phyloP scores from a whole-genome alignment of 2,329 filamentous ascomycete species.

The Tympanopsis confertula region DNA sequence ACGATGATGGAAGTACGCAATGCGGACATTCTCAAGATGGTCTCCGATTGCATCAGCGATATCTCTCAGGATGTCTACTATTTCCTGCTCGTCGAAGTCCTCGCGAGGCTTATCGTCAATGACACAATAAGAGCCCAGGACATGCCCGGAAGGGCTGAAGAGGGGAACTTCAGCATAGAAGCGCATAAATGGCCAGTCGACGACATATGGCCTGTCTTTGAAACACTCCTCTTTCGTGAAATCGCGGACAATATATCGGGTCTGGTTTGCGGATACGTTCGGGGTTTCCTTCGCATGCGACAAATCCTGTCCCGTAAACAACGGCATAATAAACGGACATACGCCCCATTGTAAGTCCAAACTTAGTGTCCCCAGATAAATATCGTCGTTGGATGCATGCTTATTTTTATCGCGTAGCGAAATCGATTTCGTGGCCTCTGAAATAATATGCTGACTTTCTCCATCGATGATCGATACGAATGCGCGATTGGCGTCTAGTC shows the following conservation, averaged over 20 bases:
- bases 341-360: too few relatives aligned
- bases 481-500: background rate
- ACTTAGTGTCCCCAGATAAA: too few relatives aligned
- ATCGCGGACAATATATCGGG: background rate
- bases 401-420: background rate
- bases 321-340: too few relatives aligned
- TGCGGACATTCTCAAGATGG: background rate
- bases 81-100: background rate
- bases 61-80: background rate
- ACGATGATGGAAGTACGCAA: background rate
- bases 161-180: background rate
- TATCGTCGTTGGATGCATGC: background rate
- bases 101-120: background rate
- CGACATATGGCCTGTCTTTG: background rate
- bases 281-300: background rate
- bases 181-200: background rate
- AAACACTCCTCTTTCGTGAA: background rate
- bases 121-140: background rate
- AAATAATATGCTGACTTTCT: background rate
- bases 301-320: background rate
- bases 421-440: background rate
- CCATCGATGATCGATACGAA: background rate
- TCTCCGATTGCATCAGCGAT: background rate
- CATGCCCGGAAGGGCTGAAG: background rate
- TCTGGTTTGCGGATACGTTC: background rate